Evolutionary conservation across 768 basidiomycete species (phyloP).

Genomic region (Boletus edulis): DNA sequence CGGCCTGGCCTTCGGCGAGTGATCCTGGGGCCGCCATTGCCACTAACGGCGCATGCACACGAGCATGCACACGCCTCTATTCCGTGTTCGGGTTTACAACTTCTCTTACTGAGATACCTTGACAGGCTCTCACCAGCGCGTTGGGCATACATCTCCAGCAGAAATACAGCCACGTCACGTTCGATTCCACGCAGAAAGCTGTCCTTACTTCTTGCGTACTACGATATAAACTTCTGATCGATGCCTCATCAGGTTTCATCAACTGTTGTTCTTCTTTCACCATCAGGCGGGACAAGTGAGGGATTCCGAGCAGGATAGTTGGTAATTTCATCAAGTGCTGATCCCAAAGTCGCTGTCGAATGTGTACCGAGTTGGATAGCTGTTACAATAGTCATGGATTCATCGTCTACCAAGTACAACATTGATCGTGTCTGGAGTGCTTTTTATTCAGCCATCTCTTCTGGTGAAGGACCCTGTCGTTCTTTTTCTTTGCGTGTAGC

Average conservation of each 20-base stretch:
- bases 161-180: constrained; percentile 95
- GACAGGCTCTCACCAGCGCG: too few species aligned
- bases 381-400: constrained; percentile 14
- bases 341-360: not conserved
- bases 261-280: constrained; percentile 93
- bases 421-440: not conserved
- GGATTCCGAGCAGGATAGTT: constrained; percentile 90
- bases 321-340: constrained; percentile 82
- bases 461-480: constrained; percentile 48
- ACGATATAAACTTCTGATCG: constrained; percentile 68
- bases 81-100: too few species aligned
- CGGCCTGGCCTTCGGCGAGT: too few species aligned
- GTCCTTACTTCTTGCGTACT: constrained; percentile 90
- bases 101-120: too few species aligned
- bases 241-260: constrained; percentile 53
- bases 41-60: too few species aligned
- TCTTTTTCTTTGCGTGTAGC: constrained; percentile 69
- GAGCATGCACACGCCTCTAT: too few species aligned
- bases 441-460: constrained; percentile 47
- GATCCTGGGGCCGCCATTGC: too few species aligned
- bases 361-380: not conserved
- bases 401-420: not conserved
- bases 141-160: constrained; percentile 26
- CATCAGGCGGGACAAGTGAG: constrained; percentile 78
- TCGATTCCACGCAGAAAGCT: constrained; percentile 86